A percentile compares a stretch with the other conserved stretches of the same genome.
phyloP scores from a whole-genome alignment of 2,329 filamentous ascomycete genomes.

The Aspergillus fumigatus region DNA sequence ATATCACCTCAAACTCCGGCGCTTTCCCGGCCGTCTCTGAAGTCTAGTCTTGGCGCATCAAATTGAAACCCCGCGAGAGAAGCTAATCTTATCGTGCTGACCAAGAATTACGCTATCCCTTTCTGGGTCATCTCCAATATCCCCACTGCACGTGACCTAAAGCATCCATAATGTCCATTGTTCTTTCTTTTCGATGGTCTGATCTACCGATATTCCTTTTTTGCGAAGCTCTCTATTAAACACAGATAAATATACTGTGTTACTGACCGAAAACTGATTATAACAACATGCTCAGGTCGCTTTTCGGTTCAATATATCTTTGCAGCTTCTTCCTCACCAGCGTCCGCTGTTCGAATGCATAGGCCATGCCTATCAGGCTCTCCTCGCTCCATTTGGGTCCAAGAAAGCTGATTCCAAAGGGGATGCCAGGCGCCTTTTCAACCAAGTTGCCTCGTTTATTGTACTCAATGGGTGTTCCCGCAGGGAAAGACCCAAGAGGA shows the following conservation, averaged over 20 bases:
- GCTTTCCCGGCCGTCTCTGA: background rate
- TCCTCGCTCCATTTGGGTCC: constrained; percentile 59
- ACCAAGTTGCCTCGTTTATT: constrained; percentile 51
- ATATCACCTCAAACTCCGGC: background rate
- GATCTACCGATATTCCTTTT: background rate
- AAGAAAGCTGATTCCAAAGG: constrained; percentile 61
- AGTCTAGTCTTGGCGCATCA: background rate
- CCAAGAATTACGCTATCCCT: background rate
- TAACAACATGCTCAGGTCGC: constrained; percentile 44
- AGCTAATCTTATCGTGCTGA: background rate
- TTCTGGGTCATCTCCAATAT: background rate
- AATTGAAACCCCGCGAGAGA: background rate
- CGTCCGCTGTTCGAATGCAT: constrained; percentile 63
- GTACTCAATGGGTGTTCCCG: constrained; percentile 36
- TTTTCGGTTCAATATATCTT: constrained; percentile 47
- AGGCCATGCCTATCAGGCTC: constrained; percentile 60
- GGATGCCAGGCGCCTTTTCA: constrained; percentile 49
- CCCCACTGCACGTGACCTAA: no score
- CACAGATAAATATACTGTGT: background rate
- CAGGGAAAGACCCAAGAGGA: constrained; percentile 55
- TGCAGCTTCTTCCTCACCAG: constrained; percentile 44
- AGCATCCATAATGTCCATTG: background rate
- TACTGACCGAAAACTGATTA: background rate
- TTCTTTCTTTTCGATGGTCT: background rate
- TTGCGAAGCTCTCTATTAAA: background rate